Base-by-base conservation (phyloP, 805 yeast species). In the Vanderwaltozyma polyspora region DNA sequence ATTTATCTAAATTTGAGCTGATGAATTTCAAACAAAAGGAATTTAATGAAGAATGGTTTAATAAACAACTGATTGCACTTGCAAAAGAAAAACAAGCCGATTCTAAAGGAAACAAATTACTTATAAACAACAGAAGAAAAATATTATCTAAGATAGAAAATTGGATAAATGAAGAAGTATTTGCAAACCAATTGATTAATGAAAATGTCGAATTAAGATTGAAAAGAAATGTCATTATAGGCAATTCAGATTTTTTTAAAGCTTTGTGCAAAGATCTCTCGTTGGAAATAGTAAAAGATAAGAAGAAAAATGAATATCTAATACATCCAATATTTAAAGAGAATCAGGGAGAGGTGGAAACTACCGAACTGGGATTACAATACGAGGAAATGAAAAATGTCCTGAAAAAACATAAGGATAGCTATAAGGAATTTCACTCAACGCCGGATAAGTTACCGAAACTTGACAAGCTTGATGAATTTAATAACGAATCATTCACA, bases 21-120 rank as follows among this genome's bases (percentile, higher is more conserved):
- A 81, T 79, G 55, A 78, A 80, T 52, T 89, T 87, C 49, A 97
- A 91, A 58, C 76, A 70, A 42, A 76, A 76, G 34, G 82, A 80
- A 40, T 64, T 83, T 36, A 95, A 87, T 55, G 75, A 82, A 21
- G 91, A 80, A 42, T 87, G 95, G 95, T 83, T 85, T 59, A 84
- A 84, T 59, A 71, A 79, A 48, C 82, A 81, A 49, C 67, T 87
- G 40, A 93, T 81, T 36, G 79, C 89, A 5, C 62, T 76, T 30
- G 66, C 74, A 31, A 74, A 45, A 72, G 65, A 57, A 77, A 69
- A 55, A 71, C 84, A 57, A 70, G 67, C 37, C 70, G 74, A 45
- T n/a, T n/a, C n/a, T n/a, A n/a, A n/a, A n/a, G n/a, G n/a, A n/a
- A n/a, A n/a, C n/a, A n/a, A n/a, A n/a, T n/a, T n/a, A 63, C 65